A percentile compares a stretch with the other conserved stretches of the same genome.
phyloP scores from a whole-genome alignment of 73 alveolate species.

The Paramecium sexaurelia region DNA sequence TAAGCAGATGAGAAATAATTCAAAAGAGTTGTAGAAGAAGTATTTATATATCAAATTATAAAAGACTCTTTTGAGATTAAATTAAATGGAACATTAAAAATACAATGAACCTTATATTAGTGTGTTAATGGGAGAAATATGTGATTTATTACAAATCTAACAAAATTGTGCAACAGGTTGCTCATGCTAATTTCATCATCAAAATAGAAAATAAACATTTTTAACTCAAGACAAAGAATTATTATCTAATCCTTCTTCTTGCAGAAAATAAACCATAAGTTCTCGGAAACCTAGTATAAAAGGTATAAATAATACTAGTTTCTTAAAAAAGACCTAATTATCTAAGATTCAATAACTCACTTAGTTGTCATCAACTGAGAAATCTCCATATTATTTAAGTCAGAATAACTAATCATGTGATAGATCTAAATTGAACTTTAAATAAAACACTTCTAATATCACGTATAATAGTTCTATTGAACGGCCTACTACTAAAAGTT shows the following conservation, averaged over 20 bases:
- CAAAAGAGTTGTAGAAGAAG: background rate
- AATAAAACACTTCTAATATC: background rate
- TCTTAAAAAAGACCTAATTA: background rate
- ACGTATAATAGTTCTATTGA: background rate
- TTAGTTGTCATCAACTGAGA: background rate
- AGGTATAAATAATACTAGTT: background rate
- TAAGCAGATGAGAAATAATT: conserved; percentile 23
- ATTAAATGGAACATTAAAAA: conserved; percentile 35
- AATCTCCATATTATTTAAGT: background rate
- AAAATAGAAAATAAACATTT: background rate
- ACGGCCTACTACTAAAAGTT: background rate
- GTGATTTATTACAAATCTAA: background rate
- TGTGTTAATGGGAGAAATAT: conserved; percentile 4
- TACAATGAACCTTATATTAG: conserved; percentile 34
- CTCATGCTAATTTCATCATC: background rate
- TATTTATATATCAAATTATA: background rate
- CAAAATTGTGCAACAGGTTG: conserved; percentile 32
- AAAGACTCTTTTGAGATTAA: background rate
- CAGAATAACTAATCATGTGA: background rate
- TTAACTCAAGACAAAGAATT: background rate
- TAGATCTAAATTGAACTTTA: background rate
- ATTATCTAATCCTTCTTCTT: conserved; percentile 16
- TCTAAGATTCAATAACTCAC: background rate
- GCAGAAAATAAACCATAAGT: conserved; percentile 6
- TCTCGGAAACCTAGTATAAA: background rate